Conservation (phyloP, 176 grass and related monocot genomes). For the Chloris gayana region DNA sequence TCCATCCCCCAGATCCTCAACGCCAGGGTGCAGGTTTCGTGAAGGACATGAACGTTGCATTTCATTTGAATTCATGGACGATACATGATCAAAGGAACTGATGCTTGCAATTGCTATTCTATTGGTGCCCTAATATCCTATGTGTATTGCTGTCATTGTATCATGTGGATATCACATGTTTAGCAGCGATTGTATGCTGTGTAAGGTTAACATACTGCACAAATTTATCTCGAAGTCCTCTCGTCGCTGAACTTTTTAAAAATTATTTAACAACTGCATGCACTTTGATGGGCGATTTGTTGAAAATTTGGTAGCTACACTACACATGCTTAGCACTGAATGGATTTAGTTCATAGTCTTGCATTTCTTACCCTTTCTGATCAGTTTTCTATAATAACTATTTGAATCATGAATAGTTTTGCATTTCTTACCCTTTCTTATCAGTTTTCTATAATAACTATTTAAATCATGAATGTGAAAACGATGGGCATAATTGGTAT, state of each 20-base stretch:
- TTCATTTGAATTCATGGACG: not conserved
- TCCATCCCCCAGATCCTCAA: constrained; percentile 62
- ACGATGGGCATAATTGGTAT: not conserved
- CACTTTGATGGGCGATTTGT: not conserved
- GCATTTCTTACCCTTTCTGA: not conserved
- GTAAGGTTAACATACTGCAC: not conserved
- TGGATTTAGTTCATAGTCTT: not conserved
- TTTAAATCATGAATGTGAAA: not conserved
- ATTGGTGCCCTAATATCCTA: not conserved
- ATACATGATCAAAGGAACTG: not conserved
- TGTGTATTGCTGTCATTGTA: not conserved
- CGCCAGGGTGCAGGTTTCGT: constrained; percentile 45
- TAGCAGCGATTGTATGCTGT: not conserved
- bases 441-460: not conserved
- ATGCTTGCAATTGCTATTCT: not conserved
- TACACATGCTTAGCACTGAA: not conserved
- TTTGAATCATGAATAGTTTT: not conserved
- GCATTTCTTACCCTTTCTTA: not conserved
- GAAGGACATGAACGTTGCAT: not conserved
- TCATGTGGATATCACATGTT: not conserved
- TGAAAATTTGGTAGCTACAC: not conserved
- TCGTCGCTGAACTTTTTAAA: not conserved
- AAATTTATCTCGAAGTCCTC: not conserved
- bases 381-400: not conserved
- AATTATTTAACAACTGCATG: not conserved